phyloP scores from a whole-genome alignment of 176 grass and related monocot genomes.

The Oropetium thomaeum region DNA sequence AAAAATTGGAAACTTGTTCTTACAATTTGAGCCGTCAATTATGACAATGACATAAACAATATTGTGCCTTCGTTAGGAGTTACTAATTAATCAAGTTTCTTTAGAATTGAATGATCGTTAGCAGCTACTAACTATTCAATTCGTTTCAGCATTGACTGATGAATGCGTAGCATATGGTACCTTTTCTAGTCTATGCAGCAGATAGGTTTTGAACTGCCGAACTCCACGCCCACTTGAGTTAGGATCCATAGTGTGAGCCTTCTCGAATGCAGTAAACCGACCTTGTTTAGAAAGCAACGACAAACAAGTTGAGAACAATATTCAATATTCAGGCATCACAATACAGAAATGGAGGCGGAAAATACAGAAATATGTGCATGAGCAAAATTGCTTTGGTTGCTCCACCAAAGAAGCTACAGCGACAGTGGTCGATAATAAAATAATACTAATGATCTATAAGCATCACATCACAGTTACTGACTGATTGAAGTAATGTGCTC shows the following conservation, averaged over 20 bases:
- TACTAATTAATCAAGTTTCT: background rate
- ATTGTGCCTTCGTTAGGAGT: background rate
- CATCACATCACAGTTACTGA: background rate
- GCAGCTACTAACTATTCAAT: background rate
- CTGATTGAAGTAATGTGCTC: background rate
- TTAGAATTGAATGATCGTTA: background rate
- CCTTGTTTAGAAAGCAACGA: conserved; percentile 43
- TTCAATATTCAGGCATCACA: background rate
- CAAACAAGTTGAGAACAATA: background rate
- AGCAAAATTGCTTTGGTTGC: background rate
- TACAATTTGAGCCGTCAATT: background rate
- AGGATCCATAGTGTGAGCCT: conserved; percentile 69
- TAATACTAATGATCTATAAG: background rate
- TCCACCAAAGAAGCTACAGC: too few relatives aligned
- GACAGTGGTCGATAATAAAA: too few relatives aligned
- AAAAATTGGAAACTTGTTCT: background rate
- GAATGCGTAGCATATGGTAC: conserved; percentile 33
- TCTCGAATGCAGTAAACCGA: conserved; percentile 88
- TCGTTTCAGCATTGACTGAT: background rate
- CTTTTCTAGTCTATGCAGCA: conserved; percentile 84
- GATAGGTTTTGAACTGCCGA: conserved; percentile 94
- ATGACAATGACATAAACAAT: background rate
- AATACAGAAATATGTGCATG: background rate
- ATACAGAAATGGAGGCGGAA: background rate
- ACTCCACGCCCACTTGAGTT: conserved; percentile 63